A percentile compares a stretch with the other conserved stretches of the same genome.
These are phyloP conservation scores for Ophiostoma montium DNA, from an alignment of 2,329 filamentous ascomycete species.

Conservation along the genomic window DNA sequence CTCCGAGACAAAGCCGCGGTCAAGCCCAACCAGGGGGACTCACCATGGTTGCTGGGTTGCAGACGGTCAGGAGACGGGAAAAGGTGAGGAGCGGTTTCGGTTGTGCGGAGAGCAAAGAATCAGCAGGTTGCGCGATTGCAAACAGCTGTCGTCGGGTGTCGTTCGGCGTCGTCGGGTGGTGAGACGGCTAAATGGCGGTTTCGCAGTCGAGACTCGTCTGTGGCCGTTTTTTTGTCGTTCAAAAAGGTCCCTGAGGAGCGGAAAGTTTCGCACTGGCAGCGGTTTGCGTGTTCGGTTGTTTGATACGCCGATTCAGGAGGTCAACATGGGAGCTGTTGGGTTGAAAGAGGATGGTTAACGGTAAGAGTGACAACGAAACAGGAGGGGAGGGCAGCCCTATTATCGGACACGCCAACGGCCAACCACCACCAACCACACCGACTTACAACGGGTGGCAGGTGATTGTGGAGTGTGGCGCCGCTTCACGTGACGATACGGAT, in stretches of 20 bases:
- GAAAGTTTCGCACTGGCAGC: not conserved
- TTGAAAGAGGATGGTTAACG: not conserved
- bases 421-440: not conserved
- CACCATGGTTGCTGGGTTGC: conserved; percentile 10
- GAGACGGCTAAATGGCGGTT: not conserved
- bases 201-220: not conserved
- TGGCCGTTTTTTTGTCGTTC: not conserved
- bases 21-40: conserved; percentile 6
- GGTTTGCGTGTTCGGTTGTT: conserved; percentile 1
- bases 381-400: conserved; percentile 8
- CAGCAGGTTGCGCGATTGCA: no score
- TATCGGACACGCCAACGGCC: conserved; percentile 1
- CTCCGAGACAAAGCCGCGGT: conserved; percentile 3
- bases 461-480: not conserved
- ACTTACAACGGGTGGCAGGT: conserved; percentile 1
- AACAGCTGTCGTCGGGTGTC: not conserved
- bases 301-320: conserved; percentile 4
- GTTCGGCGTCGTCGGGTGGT: not conserved
- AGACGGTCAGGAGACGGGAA: not conserved
- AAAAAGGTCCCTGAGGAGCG: not conserved
- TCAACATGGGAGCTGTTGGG: not conserved
- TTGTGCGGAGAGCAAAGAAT: no score
- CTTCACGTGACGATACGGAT: conserved; percentile 4
- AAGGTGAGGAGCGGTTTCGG: not conserved
- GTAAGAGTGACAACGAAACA: not conserved